These are phyloP conservation scores for Coprinellus micaceus DNA, from an alignment of 768 basidiomycete genomes.

Conservation along the genomic window DNA sequence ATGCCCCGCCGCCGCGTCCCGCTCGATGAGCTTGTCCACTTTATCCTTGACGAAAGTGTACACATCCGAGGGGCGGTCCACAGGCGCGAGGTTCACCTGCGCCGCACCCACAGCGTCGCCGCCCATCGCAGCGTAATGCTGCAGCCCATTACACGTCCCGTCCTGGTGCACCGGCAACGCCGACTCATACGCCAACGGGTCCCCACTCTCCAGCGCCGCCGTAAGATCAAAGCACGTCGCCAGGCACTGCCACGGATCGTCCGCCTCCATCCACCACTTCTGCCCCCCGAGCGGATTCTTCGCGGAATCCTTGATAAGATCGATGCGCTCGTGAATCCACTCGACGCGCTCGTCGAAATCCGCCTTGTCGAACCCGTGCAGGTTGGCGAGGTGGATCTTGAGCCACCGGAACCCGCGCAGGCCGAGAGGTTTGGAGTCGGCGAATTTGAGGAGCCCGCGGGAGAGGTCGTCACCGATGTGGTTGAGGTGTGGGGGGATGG, in stretches of 20 bases:
- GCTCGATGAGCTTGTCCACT: slow-evolving; percentile 65
- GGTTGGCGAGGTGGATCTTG: slow-evolving; percentile 90
- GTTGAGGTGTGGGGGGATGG: slow-evolving; percentile 91
- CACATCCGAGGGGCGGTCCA: slow-evolving; percentile 88
- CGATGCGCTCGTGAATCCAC: slow-evolving; percentile 69
- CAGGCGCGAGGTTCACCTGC: slow-evolving; percentile 87
- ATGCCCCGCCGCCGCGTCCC: slow-evolving; percentile 51
- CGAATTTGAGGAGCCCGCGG: slow-evolving; percentile 84
- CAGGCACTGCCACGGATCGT: slow-evolving; percentile 97
- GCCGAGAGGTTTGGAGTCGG: slow-evolving; percentile 73
- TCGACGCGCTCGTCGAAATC: slow-evolving; percentile 88
- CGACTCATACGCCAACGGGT: slow-evolving; percentile 61
- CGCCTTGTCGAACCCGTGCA: slow-evolving; percentile 93
- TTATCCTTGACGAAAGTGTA: slow-evolving; percentile 88
- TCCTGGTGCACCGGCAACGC: slow-evolving; percentile 94
- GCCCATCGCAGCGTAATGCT: slow-evolving; percentile 97
- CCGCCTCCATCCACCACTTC: slow-evolving; percentile 87
- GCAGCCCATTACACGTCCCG: slow-evolving; percentile 96
- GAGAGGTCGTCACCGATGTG: slow-evolving; percentile 95
- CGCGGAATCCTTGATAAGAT: slow-evolving; percentile 80
- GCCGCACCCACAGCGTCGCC: slow-evolving; percentile 84
- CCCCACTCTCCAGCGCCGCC: slow-evolving; percentile 67
- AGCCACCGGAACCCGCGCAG: slow-evolving; percentile 88
- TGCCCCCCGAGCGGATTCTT: slow-evolving; percentile 73
- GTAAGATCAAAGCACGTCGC: slow-evolving; percentile 89